phyloP scores from a whole-genome alignment of 495 filamentous ascomycete species.

The Penicillium steckii region DNA sequence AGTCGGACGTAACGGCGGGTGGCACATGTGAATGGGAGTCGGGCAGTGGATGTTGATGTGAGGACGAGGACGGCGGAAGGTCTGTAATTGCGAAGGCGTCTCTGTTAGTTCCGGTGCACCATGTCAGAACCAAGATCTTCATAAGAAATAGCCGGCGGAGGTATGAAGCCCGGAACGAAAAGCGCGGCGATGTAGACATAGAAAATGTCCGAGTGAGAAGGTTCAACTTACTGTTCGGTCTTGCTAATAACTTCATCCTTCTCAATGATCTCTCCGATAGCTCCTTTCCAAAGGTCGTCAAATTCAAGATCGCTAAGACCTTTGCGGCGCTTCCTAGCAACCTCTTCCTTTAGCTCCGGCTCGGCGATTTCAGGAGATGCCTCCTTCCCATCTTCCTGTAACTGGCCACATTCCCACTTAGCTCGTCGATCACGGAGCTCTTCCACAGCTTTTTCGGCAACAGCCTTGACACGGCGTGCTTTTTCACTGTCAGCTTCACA shows the following conservation, averaged over 20 bases:
- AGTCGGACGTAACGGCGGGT: constrained; percentile 85
- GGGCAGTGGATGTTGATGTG: constrained; percentile 75
- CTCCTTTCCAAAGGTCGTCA: constrained; percentile 84
- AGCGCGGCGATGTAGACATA: constrained; percentile 9
- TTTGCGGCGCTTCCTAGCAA: constrained; percentile 70
- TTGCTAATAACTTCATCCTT: constrained; percentile 78
- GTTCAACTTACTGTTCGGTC: constrained; percentile 70
- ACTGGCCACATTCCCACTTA: constrained; percentile 84
- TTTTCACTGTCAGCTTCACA: constrained; percentile 96
- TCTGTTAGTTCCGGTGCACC: constrained; percentile 71
- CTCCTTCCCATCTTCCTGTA: constrained; percentile 58
- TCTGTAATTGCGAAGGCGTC: constrained; percentile 68
- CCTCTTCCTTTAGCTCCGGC: constrained; percentile 69
- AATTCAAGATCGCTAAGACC: constrained; percentile 85
- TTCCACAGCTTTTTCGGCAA: constrained; percentile 85
- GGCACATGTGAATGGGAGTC: constrained; percentile 83
- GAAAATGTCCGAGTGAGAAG: constrained; percentile 32
- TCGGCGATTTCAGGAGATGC: constrained; percentile 68
- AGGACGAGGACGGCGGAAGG: constrained; percentile 53
- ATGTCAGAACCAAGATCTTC: constrained; percentile 49
- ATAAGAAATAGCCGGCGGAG: constrained; percentile 16
- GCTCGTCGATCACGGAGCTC: constrained; percentile 83
- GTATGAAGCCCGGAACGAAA: constrained; percentile 17
- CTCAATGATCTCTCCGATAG: constrained; percentile 78
- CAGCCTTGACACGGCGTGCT: constrained; percentile 77